Evolutionary conservation across 2,329 filamentous ascomycete genomes (phyloP), one percentile per base, ranked within the genome.

Genomic region (Fulvia fulva): DNA sequence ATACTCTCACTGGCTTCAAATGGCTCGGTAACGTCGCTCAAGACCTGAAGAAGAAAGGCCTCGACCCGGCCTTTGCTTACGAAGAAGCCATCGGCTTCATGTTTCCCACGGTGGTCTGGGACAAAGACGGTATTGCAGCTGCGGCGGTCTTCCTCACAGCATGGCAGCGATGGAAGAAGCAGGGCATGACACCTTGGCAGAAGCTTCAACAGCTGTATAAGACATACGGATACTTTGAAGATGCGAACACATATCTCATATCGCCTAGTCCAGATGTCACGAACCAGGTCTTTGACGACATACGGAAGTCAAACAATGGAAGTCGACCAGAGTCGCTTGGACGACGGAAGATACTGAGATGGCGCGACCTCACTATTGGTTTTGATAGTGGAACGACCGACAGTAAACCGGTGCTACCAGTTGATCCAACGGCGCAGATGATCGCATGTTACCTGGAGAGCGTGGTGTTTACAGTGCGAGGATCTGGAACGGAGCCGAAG

Each of bases 71-170:
- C 0, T 87, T 81, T 65, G 84, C 83, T 1, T 87, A 83, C 63
- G 85, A 87, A 70, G 85, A 87, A 71, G 85, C 85, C 7, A 78
- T 87, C 22, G 85, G 85, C 1, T 87, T 86, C 70, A 87, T 87
- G 85, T 84, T 87, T 55, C 78, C 84, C 0, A 72, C 77, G 7
- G 80, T 86, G 1, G 83, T 83, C 41, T 81, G 83, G 63, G 85
- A 87, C 71, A 87, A 87, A 66, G 85, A 87, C 68, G 84, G 83
- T 3, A 80, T 87, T 56, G 79, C 82, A 5, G 83, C 84, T 1
- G 82, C 84, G 2, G 77, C 80, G 11, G 75, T 85, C 16, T 87
- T 87, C 68, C 71, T 87, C 5, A 78, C 78, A 12, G 83, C 82
- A 0, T 76, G 79, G 57, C 76, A 78, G 19, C 72, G 77, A 56